Conservation (phyloP, 208 protist genomes). For the Wallacemonas sp. region DNA sequence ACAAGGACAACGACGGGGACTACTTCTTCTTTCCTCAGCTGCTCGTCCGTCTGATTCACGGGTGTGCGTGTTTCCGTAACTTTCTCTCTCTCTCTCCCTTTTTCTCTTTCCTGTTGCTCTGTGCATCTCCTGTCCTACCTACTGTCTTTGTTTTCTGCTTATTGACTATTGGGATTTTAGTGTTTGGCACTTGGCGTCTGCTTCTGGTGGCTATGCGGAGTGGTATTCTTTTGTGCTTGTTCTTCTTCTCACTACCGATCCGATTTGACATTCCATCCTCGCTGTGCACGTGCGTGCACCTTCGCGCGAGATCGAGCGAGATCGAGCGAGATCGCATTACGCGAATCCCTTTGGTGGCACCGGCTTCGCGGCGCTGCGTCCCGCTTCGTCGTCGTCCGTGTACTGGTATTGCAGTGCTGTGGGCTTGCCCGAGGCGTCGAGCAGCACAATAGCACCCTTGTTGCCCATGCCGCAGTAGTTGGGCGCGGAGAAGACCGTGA, state of each 20-base stretch:
- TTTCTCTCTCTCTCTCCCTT: slow-evolving; percentile 11
- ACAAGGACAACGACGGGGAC: too few relatives aligned
- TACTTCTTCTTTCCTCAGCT: too few relatives aligned
- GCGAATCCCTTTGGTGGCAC: slow-evolving; percentile 41
- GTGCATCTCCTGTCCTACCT: too few relatives aligned
- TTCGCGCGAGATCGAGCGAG: neutral
- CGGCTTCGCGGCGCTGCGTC: slow-evolving; percentile 24
- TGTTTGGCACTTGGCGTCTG: too few relatives aligned
- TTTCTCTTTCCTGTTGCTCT: too few relatives aligned
- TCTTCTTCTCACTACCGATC: too few relatives aligned
- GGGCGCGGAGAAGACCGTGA: slow-evolving; percentile 99
- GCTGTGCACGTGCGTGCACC: slow-evolving; percentile 29
- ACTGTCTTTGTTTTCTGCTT: too few relatives aligned
- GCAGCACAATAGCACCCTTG: slow-evolving; percentile 95
- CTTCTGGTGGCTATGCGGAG: too few relatives aligned
- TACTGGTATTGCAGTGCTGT: slow-evolving; percentile 73
- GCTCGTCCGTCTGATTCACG: too few relatives aligned
- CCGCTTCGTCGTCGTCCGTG: slow-evolving; percentile 17
- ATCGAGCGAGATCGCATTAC: slow-evolving; percentile 2
- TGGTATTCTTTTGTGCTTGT: too few relatives aligned
- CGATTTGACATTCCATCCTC: too few relatives aligned
- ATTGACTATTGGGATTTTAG: too few relatives aligned
- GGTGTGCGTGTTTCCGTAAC: neutral
- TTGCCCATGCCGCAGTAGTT: slow-evolving; percentile 99
- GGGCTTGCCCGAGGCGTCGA: slow-evolving; percentile 49